Evolutionary conservation across 177 flowering plant genomes (phyloP).

Genomic region (Telopea speciosissima): DNA sequence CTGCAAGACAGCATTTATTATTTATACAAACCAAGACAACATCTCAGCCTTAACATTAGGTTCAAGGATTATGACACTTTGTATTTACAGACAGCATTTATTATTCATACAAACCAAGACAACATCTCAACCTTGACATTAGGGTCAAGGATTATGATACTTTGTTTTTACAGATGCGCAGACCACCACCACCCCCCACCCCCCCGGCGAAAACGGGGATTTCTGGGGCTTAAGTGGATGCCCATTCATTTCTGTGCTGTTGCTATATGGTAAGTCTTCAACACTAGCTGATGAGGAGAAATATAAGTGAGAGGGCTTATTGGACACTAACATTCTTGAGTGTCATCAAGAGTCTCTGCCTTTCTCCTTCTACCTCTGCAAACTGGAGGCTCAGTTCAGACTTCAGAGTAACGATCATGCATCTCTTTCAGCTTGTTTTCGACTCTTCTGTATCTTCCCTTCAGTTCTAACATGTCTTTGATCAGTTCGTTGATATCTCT

Average conservation of each 20-base stretch:
- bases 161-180: conserved; percentile 13
- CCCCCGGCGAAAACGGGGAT: not conserved
- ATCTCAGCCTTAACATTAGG: conserved; percentile 12
- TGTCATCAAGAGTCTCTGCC: conserved; percentile 87
- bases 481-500: conserved; percentile 92
- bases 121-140: conserved; percentile 14
- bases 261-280: conserved; percentile 18
- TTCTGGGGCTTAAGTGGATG: not conserved
- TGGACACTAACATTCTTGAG: conserved; percentile 62
- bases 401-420: conserved; percentile 87
- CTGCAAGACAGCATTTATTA: conserved; percentile 8
- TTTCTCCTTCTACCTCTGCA: conserved; percentile 99
- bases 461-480: conserved; percentile 74
- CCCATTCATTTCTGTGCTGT: not conserved
- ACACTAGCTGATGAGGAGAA: conserved; percentile 34
- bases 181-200: too few species aligned
- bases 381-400: conserved; percentile 89
- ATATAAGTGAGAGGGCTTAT: conserved; percentile 23
- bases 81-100: conserved; percentile 17
- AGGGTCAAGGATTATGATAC: conserved; percentile 8
- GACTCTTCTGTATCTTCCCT: conserved; percentile 47
- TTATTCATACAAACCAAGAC: conserved; percentile 24
- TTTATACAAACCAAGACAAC: conserved; percentile 15
- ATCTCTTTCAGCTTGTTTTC: conserved; percentile 86
- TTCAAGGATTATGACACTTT: conserved; percentile 9